These are phyloP conservation scores for Zygosaccharomyces pseudobailii DNA, from an alignment of 1,139 yeast species.

Conservation along the genomic window DNA sequence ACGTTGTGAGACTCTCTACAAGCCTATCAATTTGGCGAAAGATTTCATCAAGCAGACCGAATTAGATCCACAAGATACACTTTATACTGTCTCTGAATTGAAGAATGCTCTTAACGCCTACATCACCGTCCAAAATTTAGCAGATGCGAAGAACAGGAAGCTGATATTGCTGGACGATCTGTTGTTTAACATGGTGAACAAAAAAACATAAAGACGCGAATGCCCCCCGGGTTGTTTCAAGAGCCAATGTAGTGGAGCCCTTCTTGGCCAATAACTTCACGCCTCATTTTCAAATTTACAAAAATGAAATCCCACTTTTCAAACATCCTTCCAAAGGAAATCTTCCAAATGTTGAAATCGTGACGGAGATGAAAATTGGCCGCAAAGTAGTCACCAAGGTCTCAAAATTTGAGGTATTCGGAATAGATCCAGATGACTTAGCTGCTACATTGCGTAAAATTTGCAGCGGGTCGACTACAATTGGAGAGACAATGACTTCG, in stretches of 20 bases:
- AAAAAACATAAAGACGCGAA: conserved; percentile 31
- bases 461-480: conserved; percentile 87
- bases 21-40: conserved; percentile 50
- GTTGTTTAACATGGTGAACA: conserved; percentile 32
- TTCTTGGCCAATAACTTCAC: conserved; percentile 50
- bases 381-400: conserved; percentile 75
- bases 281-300: conserved; percentile 52
- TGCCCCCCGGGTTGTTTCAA: conserved; percentile 31
- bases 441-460: conserved; percentile 67
- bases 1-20: conserved; percentile 43
- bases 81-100: conserved; percentile 53
- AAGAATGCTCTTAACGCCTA: conserved; percentile 51
- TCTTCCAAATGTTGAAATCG: conserved; percentile 60
- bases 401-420: conserved; percentile 62
- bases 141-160: conserved; percentile 45
- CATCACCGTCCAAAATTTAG: conserved; percentile 48
- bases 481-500: conserved; percentile 51
- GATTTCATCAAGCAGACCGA: conserved; percentile 47
- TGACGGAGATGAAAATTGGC: conserved; percentile 77
- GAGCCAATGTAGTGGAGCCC: conserved; percentile 52
- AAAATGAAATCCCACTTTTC: conserved; percentile 39
- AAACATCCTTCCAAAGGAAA: conserved; percentile 53
- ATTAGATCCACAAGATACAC: conserved; percentile 34
- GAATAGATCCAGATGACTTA: conserved; percentile 58
- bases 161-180: conserved; percentile 51